Evolutionary conservation across 768 basidiomycete species (phyloP), one percentile per base, ranked within the genome.

Genomic region (Pholiota microspora): DNA sequence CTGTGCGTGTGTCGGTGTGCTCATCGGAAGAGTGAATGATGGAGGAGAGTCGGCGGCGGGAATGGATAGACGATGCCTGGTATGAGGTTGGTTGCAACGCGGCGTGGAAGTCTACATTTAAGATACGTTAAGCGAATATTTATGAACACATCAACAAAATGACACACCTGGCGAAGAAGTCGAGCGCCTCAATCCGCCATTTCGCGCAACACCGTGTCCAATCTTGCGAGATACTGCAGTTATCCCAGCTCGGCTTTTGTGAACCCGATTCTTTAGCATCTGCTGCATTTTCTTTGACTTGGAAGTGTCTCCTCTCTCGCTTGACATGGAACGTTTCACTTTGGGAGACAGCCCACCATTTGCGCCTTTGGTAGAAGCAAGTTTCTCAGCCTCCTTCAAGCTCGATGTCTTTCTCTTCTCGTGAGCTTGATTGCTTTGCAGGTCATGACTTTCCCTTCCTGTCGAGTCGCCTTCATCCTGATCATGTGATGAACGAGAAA

Each of bases 61-160:
- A 90, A 66, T 94, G 92, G 49, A 94, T 94, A 1, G 92, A 94
- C 1, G 92, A 64, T 65, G 92, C 77, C 80, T 92, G 76, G 73
- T 91, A 74, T 54, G 81, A 65, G 53, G 80, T 75, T 52, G 81
- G 83, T 15, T 77, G 78, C 8, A 90, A 73, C 10, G 83, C 78
- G 2, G 80, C 80, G 58, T 88, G 82, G 58, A 92, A 88, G 61
- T 92, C 90, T 89, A 54, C 28, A 16, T 3, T 45, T 44, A 18
- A 34, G 36, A 18, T 34, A 51, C 1, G 34, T 9, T 18, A 15
- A 21, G 35, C 7, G 35, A 6, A 38, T 25, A 24, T 25, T 10
- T 28, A 7, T 21, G 24, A 7, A 48, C 51, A 35, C 23, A 16
- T 21, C 44, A 15, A 48, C 10, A 45, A 51, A 31, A 31, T 31